phyloP scores from a whole-genome alignment of 192 early-diverging fungal species.

The Coemansia sp. region DNA sequence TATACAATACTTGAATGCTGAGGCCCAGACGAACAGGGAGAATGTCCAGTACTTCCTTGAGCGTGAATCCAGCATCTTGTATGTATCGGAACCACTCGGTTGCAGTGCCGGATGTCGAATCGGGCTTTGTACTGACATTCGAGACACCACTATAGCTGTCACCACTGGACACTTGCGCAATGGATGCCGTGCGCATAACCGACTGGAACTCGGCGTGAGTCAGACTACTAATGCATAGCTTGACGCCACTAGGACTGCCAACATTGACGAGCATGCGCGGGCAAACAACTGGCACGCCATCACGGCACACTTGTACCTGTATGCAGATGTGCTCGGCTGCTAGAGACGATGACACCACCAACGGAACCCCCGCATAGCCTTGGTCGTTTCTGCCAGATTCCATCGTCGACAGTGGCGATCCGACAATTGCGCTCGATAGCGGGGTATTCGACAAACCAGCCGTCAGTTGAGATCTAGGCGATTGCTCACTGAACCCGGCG shows the following conservation, averaged over 20 bases:
- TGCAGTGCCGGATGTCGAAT: constrained; percentile 19
- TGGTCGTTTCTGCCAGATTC: constrained; percentile 21
- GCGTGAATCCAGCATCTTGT: constrained; percentile 36
- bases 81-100: constrained; percentile 41
- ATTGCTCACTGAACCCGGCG: constrained; percentile 10
- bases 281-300: constrained; percentile 86
- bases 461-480: constrained; percentile 12
- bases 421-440: constrained; percentile 24
- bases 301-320: constrained; percentile 86
- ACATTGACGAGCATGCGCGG: constrained; percentile 52
- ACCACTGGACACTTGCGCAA: not conserved
- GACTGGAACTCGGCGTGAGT: constrained; percentile 52
- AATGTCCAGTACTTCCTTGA: constrained; percentile 49
- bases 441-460: constrained; percentile 23
- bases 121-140: constrained; percentile 7
- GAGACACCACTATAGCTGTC: not conserved
- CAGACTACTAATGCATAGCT: constrained; percentile 43
- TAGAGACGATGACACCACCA: constrained; percentile 57
- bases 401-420: constrained; percentile 35
- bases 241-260: constrained; percentile 29
- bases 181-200: constrained; percentile 26
- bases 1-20: constrained; percentile 88
- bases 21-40: constrained; percentile 73
- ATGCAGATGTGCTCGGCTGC: constrained; percentile 90
- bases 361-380: constrained; percentile 17